phyloP scores from a whole-genome alignment of 1,284 basidiomycete genomes.

The Xanthoconium separans region DNA sequence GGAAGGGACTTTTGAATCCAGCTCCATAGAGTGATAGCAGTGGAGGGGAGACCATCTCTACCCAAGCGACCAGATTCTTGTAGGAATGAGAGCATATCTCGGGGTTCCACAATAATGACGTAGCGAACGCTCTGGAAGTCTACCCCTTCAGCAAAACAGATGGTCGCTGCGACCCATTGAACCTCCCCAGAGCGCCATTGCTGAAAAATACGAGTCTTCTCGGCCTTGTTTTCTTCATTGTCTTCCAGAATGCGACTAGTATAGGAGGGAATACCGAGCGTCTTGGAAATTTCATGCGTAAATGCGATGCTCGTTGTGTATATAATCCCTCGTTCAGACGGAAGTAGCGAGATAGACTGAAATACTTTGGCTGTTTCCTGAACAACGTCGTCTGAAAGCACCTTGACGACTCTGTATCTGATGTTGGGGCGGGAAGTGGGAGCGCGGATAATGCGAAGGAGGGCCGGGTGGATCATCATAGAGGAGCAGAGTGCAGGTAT shows the following conservation, averaged over 20 bases:
- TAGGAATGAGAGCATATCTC: not conserved
- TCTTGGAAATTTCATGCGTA: not conserved
- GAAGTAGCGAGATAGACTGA: not conserved
- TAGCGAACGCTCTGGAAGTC: not conserved
- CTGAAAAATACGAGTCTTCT: not conserved
- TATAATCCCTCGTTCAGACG: not conserved
- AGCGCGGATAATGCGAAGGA: not conserved
- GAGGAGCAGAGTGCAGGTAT: not conserved
- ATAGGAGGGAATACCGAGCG: not conserved
- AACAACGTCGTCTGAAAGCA: rapidly evolving
- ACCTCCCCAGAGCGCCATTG: not conserved
- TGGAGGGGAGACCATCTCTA: not conserved
- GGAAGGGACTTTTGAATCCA: rapidly evolving
- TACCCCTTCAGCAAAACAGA: not conserved
- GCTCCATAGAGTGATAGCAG: not conserved
- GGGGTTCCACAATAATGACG: not conserved
- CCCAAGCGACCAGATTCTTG: conserved; percentile 1
- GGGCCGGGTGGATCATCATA: not conserved
- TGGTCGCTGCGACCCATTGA: not conserved
- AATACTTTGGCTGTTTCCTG: not conserved
- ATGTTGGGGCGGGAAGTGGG: not conserved
- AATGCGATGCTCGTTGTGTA: not conserved
- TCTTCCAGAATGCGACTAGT: not conserved
- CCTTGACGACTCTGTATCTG: not conserved
- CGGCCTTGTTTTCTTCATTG: not conserved